A percentile compares a stretch with the other conserved stretches of the same genome.
phyloP scores from a whole-genome alignment of 768 basidiomycete genomes.

The Suillus decipiens region DNA sequence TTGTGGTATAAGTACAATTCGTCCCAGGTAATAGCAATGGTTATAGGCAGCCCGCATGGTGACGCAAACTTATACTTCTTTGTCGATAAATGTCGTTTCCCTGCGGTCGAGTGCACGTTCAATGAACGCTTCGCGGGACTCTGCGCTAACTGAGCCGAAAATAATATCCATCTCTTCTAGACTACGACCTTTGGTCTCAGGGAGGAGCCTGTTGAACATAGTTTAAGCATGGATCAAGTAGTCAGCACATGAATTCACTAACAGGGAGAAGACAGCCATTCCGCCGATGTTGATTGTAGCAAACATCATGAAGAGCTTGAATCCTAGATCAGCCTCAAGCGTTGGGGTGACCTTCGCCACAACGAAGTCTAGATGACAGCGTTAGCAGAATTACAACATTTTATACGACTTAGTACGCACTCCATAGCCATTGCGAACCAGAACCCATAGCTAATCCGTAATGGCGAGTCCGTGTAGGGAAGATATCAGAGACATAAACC shows the following conservation, averaged over 20 bases:
- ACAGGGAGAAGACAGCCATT: slow-evolving; percentile 71
- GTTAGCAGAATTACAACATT: slow-evolving; percentile 1
- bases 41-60: neutral
- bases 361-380: slow-evolving; percentile 54
- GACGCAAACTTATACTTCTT: slow-evolving; percentile 12
- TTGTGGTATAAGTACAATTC: neutral
- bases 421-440: slow-evolving; percentile 83
- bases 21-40: slow-evolving; percentile 3
- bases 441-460: slow-evolving; percentile 77
- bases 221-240: slow-evolving; percentile 1
- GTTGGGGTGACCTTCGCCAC: slow-evolving; percentile 71
- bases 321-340: slow-evolving; percentile 61
- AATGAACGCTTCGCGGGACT: slow-evolving; percentile 56
- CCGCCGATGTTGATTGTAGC: slow-evolving; percentile 71
- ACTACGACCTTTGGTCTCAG: slow-evolving; percentile 61
- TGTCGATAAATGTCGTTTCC: slow-evolving; percentile 10
- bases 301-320: slow-evolving; percentile 79
- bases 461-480: slow-evolving; percentile 81
- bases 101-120: slow-evolving; percentile 25
- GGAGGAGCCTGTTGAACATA: slow-evolving; percentile 45
- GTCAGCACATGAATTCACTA: slow-evolving; percentile 21
- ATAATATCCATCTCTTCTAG: slow-evolving; percentile 59
- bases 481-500: slow-evolving; percentile 82
- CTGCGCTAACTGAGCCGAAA: slow-evolving; percentile 58
- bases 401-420: slow-evolving; percentile 39